These are phyloP conservation scores for Fagopyrum esculentum DNA, from an alignment of 148 eudicot species.

Conservation along the genomic window DNA sequence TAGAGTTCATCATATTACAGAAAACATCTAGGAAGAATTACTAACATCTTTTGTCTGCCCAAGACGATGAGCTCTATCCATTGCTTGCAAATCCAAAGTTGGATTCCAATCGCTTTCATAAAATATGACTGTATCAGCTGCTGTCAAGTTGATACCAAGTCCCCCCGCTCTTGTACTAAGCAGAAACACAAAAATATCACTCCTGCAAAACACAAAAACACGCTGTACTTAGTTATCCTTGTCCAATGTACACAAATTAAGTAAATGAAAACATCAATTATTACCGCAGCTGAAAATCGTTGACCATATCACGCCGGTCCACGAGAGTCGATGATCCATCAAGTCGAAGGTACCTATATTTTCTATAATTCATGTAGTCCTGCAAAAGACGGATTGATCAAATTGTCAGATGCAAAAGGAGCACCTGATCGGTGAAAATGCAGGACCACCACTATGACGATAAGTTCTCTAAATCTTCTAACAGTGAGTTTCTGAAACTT, in stretches of 20 bases:
- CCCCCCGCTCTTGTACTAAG: conserved; percentile 98
- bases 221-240: neutral
- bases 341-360: conserved; percentile 82
- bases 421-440: neutral
- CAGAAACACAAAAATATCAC: conserved; percentile 91
- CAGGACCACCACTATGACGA: neutral
- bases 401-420: neutral
- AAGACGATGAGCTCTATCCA: conserved; percentile 98
- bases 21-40: conserved; percentile 16
- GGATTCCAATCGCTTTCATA: conserved; percentile 99
- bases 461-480: neutral
- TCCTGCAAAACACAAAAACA: conserved; percentile 48
- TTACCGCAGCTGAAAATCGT: conserved; percentile 89
- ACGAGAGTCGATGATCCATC: conserved; percentile 97
- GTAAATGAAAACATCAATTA: conserved; percentile 6
- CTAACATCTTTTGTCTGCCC: conserved; percentile 98
- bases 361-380: conserved; percentile 98
- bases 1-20: neutral
- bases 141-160: conserved; percentile 91
- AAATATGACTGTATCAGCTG: conserved; percentile 97
- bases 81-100: conserved; percentile 93
- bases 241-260: neutral
- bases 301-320: conserved; percentile 99
- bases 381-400: conserved; percentile 19
- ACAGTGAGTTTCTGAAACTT: neutral